These are phyloP conservation scores for Saccharomycopsis javanensis DNA, from an alignment of 805 yeast species.

Conservation along the genomic window DNA sequence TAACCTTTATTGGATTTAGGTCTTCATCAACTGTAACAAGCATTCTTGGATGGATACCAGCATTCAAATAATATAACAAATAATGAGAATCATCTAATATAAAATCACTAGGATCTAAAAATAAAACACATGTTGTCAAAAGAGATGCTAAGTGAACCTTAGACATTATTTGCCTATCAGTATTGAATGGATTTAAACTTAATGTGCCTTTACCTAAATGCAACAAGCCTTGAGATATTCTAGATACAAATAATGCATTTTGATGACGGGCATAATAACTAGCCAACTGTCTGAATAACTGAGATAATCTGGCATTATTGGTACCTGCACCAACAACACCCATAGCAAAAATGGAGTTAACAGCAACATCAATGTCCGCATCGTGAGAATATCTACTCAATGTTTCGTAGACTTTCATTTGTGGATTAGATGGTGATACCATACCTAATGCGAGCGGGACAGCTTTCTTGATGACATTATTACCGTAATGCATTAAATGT, in stretches of 20 bases:
- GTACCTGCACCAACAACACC: slow-evolving; percentile 99
- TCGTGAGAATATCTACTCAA: slow-evolving; percentile 95
- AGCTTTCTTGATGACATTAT: slow-evolving; percentile 78
- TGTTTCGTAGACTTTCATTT: slow-evolving; percentile 94
- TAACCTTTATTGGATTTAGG: slow-evolving; percentile 78
- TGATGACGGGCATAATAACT: slow-evolving; percentile 85
- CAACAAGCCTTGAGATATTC: slow-evolving; percentile 90
- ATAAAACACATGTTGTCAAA: slow-evolving; percentile 71
- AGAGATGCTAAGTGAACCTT: slow-evolving; percentile 86
- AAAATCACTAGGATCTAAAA: slow-evolving; percentile 78
- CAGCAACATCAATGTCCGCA: slow-evolving; percentile 86
- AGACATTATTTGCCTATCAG: slow-evolving; percentile 77
- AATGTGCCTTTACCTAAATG: slow-evolving; percentile 95
- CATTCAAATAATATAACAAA: slow-evolving; percentile 73
- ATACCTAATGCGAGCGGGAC: slow-evolving; percentile 98
- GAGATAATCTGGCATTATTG: slow-evolving; percentile 95
- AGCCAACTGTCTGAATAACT: slow-evolving; percentile 88
- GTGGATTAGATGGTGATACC: slow-evolving; percentile 86
- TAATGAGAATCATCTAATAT: slow-evolving; percentile 70
- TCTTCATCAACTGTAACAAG: slow-evolving; percentile 87
- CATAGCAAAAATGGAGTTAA: slow-evolving; percentile 92
- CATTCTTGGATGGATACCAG: slow-evolving; percentile 89
- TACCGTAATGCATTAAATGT: slow-evolving; percentile 96
- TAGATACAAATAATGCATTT: slow-evolving; percentile 82
- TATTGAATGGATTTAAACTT: slow-evolving; percentile 79